These are phyloP conservation scores for Venturia effusa DNA, from an alignment of 2,329 filamentous ascomycete species.

Conservation along the genomic window DNA sequence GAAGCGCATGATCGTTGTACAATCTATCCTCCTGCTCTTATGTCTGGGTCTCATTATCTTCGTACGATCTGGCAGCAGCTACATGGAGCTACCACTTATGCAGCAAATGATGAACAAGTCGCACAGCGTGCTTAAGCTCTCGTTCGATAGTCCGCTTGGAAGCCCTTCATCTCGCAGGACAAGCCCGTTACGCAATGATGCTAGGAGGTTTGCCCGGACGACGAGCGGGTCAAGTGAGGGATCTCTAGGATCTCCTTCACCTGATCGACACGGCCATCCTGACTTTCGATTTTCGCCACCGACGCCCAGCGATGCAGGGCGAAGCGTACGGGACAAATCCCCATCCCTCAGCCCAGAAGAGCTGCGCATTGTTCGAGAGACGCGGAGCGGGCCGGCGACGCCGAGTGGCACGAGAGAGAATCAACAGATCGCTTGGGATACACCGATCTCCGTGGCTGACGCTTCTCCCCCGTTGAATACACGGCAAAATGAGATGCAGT, in stretches of 20 bases:
- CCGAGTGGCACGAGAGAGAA: constrained; percentile 27
- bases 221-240: constrained; percentile 2
- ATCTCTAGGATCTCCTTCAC: constrained; percentile 2
- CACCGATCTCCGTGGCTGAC: constrained; percentile 3
- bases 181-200: background rate
- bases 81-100: constrained; percentile 32
- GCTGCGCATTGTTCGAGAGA: constrained; percentile 23
- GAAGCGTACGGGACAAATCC: background rate
- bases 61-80: constrained; percentile 27
- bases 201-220: constrained; percentile 1
- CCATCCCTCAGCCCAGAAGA: constrained; percentile 17
- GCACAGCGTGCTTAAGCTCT: constrained; percentile 20
- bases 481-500: background rate
- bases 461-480: background rate
- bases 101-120: constrained; percentile 32
- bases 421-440: constrained; percentile 5
- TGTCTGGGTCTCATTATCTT: constrained; percentile 86
- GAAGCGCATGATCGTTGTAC: constrained; percentile 88
- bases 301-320: constrained; percentile 4
- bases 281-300: constrained; percentile 7
- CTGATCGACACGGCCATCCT: constrained; percentile 2
- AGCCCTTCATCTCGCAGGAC: constrained; percentile 21
- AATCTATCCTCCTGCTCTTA: constrained; percentile 75
- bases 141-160: constrained; percentile 25
- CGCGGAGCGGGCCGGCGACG: constrained; percentile 33